Evolutionary conservation across 2,329 filamentous ascomycete species (phyloP), one percentile per base, ranked within the genome.

Genomic region (Talaromyces marneffei): DNA sequence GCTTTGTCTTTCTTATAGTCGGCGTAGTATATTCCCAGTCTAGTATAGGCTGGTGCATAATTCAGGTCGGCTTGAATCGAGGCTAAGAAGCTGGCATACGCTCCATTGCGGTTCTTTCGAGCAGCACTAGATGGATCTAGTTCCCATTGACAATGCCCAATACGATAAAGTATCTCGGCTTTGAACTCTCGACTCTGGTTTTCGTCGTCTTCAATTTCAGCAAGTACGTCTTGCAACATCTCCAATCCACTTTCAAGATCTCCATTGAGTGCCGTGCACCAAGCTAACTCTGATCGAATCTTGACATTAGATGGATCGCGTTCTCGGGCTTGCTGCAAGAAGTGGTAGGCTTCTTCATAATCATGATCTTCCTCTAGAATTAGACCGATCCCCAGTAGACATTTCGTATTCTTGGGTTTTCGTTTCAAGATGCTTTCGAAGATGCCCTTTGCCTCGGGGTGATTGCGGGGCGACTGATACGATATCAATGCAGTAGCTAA

Each of bases 291-390:
- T 16, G 89, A 88, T 60, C 86, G 87, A 46, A 99, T 88, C 31
- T 87, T 88, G 20, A 92, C 79, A 66, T 97, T 96, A 10, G 80
- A 79, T 2, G 82, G 78, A 69, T 96, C 91, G 25, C 89, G 85
- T 65, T 86, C 73, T 27, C 95, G 74, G 1, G 94, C 94, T 65
- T 90, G 85, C 40, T 83, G 83, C 12, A 99, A 78, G 69, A 96
- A 97, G 29, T 88, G 84, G 40, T 92, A 86, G 0, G 95, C 94
- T 68, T 91, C 83, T 52, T 84, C 81, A 68, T 90, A 97, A 65
- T 97, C 89, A 69, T 96, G 89, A 66, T 96, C 92, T 68, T 97
- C 94, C 74, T 97, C 92, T 52, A 92, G 88, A 42, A 99, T 93
- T 25, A 97, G 77, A 1, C 94, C 95, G 35, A 97, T 86, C 0